These are phyloP conservation scores for Pyricularia sp. DNA, from an alignment of 2,329 filamentous ascomycete species.

Conservation along the genomic window DNA sequence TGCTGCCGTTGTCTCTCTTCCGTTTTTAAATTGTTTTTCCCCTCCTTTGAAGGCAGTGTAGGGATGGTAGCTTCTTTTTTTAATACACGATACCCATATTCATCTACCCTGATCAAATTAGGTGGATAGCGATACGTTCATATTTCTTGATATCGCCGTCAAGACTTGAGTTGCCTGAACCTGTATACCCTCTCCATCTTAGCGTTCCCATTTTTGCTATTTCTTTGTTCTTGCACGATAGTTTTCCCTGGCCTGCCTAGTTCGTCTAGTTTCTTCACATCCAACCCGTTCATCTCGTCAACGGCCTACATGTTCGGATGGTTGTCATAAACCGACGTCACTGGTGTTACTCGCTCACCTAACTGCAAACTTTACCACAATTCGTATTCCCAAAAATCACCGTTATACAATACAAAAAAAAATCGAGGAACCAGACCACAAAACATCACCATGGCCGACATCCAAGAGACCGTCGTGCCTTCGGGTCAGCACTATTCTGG, in stretches of 20 bases:
- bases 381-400: no score
- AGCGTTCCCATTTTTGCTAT: not conserved
- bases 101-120: not conserved
- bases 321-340: no score
- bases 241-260: not conserved
- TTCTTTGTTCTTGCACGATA: not conserved
- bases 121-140: not conserved
- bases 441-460: not conserved
- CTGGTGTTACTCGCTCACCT: no score
- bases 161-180: not conserved
- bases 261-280: not conserved
- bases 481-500: slow-evolving; percentile 69
- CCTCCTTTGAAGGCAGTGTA: not conserved
- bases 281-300: not conserved
- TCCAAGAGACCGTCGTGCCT: slow-evolving; percentile 21
- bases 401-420: no score
- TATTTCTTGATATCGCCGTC: not conserved
- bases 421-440: not conserved
- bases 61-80: not conserved
- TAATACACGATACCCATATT: not conserved
- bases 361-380: no score
- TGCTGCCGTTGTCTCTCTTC: not conserved
- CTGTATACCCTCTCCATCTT: not conserved
- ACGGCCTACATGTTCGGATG: no score
- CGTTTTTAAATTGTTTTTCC: not conserved